These are phyloP conservation scores for Suillus luteus DNA, from an alignment of 768 basidiomycete genomes.

Conservation along the genomic window DNA sequence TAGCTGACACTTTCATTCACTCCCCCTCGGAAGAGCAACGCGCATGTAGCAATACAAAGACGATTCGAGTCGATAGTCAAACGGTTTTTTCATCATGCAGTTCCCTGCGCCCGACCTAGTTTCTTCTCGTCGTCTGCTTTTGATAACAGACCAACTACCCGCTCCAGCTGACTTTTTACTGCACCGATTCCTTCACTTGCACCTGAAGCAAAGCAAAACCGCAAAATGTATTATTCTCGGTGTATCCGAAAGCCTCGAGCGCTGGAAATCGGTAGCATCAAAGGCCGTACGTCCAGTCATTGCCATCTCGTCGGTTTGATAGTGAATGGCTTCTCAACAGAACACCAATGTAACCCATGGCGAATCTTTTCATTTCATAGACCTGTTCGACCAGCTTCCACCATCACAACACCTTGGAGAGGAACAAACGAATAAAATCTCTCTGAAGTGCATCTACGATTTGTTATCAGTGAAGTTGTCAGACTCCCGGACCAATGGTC, in stretches of 20 bases:
- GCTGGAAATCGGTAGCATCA: slow-evolving; percentile 64
- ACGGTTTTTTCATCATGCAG: slow-evolving; percentile 32
- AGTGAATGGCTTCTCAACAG: slow-evolving; percentile 24
- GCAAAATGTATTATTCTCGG: slow-evolving; percentile 55
- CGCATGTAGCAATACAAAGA: background rate
- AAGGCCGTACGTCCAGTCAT: slow-evolving; percentile 54
- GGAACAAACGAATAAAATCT: slow-evolving; percentile 13
- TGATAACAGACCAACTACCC: slow-evolving; percentile 70
- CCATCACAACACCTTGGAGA: slow-evolving; percentile 16
- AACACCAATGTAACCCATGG: slow-evolving; percentile 38
- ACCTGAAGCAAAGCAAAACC: slow-evolving; percentile 47
- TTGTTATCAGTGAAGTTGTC: slow-evolving; percentile 33
- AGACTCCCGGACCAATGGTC: slow-evolving; percentile 12
- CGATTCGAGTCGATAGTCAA: background rate
- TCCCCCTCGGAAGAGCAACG: background rate
- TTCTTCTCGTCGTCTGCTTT: slow-evolving; percentile 50
- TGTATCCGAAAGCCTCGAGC: slow-evolving; percentile 53
- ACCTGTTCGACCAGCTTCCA: slow-evolving; percentile 44
- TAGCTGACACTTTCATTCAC: background rate
- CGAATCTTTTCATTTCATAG: slow-evolving; percentile 53
- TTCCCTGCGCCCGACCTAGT: slow-evolving; percentile 56
- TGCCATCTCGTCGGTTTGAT: background rate
- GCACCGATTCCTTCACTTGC: slow-evolving; percentile 50
- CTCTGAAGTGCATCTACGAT: slow-evolving; percentile 39
- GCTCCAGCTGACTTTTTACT: slow-evolving; percentile 77